phyloP scores from a whole-genome alignment of 1,139 yeast species.

The Trichomonascaceae sp. region DNA sequence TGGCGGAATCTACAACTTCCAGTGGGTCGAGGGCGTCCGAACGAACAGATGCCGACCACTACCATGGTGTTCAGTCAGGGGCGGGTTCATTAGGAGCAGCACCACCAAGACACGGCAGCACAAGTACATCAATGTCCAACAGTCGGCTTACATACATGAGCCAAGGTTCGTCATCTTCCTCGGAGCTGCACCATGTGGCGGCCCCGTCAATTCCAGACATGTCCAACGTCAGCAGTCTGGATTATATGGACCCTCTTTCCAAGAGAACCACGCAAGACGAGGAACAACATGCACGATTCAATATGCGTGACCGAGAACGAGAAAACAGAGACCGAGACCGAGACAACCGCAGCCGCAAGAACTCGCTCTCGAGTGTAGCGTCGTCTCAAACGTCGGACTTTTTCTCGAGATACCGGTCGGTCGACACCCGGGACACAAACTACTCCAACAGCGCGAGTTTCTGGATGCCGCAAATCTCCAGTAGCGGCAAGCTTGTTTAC shows the following conservation, averaged over 20 bases:
- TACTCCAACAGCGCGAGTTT: slow-evolving; percentile 11
- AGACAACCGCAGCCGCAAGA: slow-evolving; percentile 1
- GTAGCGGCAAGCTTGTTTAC: slow-evolving; percentile 17
- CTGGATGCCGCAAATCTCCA: slow-evolving; percentile 21
- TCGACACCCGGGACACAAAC: slow-evolving; percentile 9
- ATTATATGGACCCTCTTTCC: slow-evolving; percentile 1
- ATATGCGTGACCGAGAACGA: too few species aligned
- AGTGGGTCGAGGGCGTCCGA: neutral
- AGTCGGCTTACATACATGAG: slow-evolving; percentile 5
- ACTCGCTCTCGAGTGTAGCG: slow-evolving; percentile 3
- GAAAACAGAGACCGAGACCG: neutral
- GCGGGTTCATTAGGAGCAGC: too few species aligned
- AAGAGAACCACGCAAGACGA: slow-evolving; percentile 2
- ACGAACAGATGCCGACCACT: neutral
- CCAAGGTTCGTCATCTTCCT: slow-evolving; percentile 4
- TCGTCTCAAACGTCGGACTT: slow-evolving; percentile 3
- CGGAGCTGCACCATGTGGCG: neutral
- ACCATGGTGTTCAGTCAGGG: neutral
- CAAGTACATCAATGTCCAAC: neutral
- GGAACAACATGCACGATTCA: too few species aligned
- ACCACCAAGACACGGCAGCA: neutral
- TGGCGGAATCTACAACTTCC: slow-evolving; percentile 3
- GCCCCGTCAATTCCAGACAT: neutral
- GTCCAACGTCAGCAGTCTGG: neutral
- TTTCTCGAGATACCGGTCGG: slow-evolving; percentile 4